Base-by-base conservation (phyloP, 108 stramenopile species). In the Cyclostephanos invisitatus region DNA sequence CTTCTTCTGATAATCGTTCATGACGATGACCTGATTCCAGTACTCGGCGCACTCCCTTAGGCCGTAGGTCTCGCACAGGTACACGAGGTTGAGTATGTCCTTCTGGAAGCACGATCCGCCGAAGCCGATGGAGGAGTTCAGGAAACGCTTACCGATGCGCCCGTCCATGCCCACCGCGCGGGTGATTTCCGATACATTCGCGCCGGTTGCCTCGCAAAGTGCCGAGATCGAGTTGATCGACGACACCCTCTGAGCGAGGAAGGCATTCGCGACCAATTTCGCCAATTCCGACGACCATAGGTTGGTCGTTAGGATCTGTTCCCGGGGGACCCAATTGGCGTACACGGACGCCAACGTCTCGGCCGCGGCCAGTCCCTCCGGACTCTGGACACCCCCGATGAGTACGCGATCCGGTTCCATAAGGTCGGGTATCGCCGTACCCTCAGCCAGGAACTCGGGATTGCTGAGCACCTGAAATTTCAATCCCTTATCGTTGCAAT, bases 101-200 rank as follows among this genome's bases (percentile, higher is more conserved):
- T 99, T 99, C 86, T 98, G 97, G 95, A 99, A 99, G 90, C 99
- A 99, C 10, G 92, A 94, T 54, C 99, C 99, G 58, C 99, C 99
- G 74, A 99, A 99, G 24, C 99, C 99, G 40, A 99, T 97, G 2
- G 96, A 97, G 69, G 98, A 83, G 74, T 96, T 90, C 73, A 99
- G 89, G 85, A 99, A 99, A 32, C 96, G 87, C 75, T 89, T 88
- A 62, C 99, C 99, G 65, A 99, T 98, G 74, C 99, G 98, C 57
- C 84, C 90, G 84, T 99, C 99, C 81, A 91, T 97, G 44, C 98
- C 98, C 27, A 98, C 94, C 17, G 99, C 98, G 32, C 97, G 91
- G 36, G 96, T 91, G 54, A 99, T 97, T 83, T 99, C 97, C 12
- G 80, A 78, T 46, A 98, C 91, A 70, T 99, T 97, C 22, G 99